phyloP scores from a whole-genome alignment of 768 basidiomycete species.

The Mycena venus region DNA sequence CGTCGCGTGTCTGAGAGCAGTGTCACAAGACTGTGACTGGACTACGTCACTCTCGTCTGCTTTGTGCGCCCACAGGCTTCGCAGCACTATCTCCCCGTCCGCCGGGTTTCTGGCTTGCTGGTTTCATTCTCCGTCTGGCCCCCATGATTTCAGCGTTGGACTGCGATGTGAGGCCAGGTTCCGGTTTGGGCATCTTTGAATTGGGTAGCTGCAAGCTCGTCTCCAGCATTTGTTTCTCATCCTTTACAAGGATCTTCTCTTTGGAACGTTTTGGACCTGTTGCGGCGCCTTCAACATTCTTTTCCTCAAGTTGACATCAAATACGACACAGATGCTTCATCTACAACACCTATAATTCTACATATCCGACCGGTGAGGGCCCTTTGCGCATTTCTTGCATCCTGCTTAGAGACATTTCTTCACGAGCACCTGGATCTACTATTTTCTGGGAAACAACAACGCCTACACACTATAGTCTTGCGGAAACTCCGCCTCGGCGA shows the following conservation, averaged over 20 bases:
- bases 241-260: slow-evolving; percentile 77
- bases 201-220: slow-evolving; percentile 60
- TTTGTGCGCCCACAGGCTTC: neutral
- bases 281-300: slow-evolving; percentile 73
- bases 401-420: neutral
- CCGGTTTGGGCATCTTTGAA: slow-evolving; percentile 84
- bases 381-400: neutral
- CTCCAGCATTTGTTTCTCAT: neutral
- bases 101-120: neutral
- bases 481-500: slow-evolving; percentile 75
- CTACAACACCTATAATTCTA: slow-evolving; percentile 80
- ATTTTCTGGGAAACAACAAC: slow-evolving; percentile 84
- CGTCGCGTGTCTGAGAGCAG: neutral
- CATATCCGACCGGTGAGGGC: slow-evolving; percentile 71
- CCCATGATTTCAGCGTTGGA: slow-evolving; percentile 79
- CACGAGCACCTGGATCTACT: slow-evolving; percentile 79
- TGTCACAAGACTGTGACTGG: slow-evolving; percentile 15
- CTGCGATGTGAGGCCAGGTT: slow-evolving; percentile 81
- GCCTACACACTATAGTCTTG: slow-evolving; percentile 83
- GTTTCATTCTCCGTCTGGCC: neutral
- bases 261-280: slow-evolving; percentile 80
- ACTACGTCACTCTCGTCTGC: neutral
- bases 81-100: neutral
- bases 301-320: slow-evolving; percentile 90
- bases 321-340: slow-evolving; percentile 80